Evolutionary conservation across 2,329 filamentous ascomycete genomes (phyloP), one percentile per base, ranked within the genome.

Genomic region (Hypoxylon sp.): DNA sequence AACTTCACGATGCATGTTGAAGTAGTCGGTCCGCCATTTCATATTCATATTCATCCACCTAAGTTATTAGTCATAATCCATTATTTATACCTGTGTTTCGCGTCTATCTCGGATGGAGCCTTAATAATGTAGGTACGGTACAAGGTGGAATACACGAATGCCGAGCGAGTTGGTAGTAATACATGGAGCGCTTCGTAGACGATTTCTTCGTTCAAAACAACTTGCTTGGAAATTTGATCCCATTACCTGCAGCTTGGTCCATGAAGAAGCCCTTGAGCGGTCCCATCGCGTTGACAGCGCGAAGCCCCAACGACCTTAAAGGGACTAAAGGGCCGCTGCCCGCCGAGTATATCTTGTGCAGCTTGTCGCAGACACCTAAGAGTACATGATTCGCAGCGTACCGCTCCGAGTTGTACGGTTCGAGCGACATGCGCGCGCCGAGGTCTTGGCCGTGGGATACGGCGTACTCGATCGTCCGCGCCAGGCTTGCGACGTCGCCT

Each of bases 301-400:
- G 86, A 65, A 98, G 77, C 0, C 94, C 94, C 48, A 93, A 73
- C 55, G 91, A 94, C 65, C 94, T 85, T 52, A 94, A 81, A 70
- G 90, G 90, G 17, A 97, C 91, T 32, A 98, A 79, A 0, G 93
- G 93, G 0, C 92, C 92, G 64, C 86, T 89, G 20, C 88, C 88
- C 0, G 92, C 87, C n/a, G 90, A 90, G 78, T 97, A 98, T 44
- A 97, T 79, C 80, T 94, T 97, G 78, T 97, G 93, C 70, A 98
- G 81, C 80, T 97, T 94, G 79, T 98, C 94, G 68, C 89, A 92
- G 47, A 90, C 91, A 58, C 88, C 94, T 56, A 94, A 82, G 76
- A 96, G 84, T 63, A 90, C 84, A 68, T 91, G 91, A 77, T 98
- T 98, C 41, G 88, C 86, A 1, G 89, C 86, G 77, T 96, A 99